A percentile compares a stretch with the other conserved stretches of the same genome.
phyloP scores from a whole-genome alignment of 2,329 filamentous ascomycete genomes.

The Monascus ruber region DNA sequence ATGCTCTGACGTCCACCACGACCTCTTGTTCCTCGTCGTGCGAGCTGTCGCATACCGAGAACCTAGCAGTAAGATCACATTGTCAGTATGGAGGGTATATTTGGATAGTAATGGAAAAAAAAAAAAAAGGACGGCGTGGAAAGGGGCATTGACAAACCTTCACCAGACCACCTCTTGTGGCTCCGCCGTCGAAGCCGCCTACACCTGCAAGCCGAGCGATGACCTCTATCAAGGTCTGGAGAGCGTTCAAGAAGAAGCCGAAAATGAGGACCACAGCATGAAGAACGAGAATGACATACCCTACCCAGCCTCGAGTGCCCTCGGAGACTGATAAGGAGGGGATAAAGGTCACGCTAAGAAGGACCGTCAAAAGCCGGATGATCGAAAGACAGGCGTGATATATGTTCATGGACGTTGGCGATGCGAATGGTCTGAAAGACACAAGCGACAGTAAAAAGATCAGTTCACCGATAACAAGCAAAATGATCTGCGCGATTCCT shows the following conservation, averaged over 20 bases:
- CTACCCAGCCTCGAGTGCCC: conserved; percentile 82
- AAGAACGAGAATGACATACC: conserved; percentile 77
- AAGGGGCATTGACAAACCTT: conserved; percentile 40
- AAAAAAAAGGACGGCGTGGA: conserved; percentile 4
- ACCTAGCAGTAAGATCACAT: conserved; percentile 35
- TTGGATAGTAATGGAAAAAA: not conserved
- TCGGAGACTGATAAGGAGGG: conserved; percentile 70
- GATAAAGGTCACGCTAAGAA: conserved; percentile 73
- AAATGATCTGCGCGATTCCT: conserved; percentile 82
- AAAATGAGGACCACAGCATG: conserved; percentile 79
- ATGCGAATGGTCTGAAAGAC: conserved; percentile 81
- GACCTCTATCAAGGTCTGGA: conserved; percentile 86
- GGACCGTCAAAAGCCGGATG: conserved; percentile 62
- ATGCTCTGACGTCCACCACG: conserved; percentile 63
- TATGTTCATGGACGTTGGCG: conserved; percentile 91
- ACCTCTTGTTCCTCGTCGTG: conserved; percentile 56
- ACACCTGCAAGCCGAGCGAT: conserved; percentile 70
- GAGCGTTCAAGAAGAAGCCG: conserved; percentile 83
- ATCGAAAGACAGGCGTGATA: conserved; percentile 79
- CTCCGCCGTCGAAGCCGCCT: conserved; percentile 60
- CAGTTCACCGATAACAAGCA: conserved; percentile 89
- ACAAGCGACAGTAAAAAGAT: conserved; percentile 77
- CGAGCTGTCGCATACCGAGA: conserved; percentile 82
- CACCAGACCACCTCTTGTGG: conserved; percentile 67
- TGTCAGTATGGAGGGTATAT: not conserved